These are phyloP conservation scores for Suhomyces sp. DNA, from an alignment of 805 yeast species.

Conservation along the genomic window DNA sequence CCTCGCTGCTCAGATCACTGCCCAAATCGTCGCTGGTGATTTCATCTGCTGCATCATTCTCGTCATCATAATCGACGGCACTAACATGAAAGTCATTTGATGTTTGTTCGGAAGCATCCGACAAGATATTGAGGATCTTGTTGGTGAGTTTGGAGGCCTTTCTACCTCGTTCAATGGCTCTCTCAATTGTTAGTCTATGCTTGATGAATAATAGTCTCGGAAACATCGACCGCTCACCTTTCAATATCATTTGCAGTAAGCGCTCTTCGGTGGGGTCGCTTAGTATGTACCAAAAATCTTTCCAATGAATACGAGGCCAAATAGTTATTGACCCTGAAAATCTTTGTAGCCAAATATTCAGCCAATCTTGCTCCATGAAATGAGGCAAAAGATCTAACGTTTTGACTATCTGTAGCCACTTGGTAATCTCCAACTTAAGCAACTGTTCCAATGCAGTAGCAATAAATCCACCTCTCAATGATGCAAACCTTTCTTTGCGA, in stretches of 20 bases:
- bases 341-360: constrained; percentile 67
- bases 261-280: constrained; percentile 65
- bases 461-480: constrained; percentile 72
- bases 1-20: constrained; percentile 4
- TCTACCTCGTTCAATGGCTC: constrained; percentile 56
- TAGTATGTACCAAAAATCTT: constrained; percentile 61
- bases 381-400: constrained; percentile 66
- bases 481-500: constrained; percentile 29
- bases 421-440: constrained; percentile 68
- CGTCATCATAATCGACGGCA: constrained; percentile 10
- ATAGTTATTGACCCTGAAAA: constrained; percentile 75
- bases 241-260: constrained; percentile 51
- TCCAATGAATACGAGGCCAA: constrained; percentile 63
- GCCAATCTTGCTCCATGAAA: constrained; percentile 75
- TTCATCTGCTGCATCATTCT: constrained; percentile 2
- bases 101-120: constrained; percentile 1
- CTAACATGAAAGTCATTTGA: constrained; percentile 7
- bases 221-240: constrained; percentile 63
- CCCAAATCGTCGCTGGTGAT: constrained; percentile 5
- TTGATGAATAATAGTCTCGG: constrained; percentile 65
- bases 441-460: constrained; percentile 70
- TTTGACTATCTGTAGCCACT: constrained; percentile 69
- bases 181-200: constrained; percentile 63
- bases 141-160: constrained; percentile 18
- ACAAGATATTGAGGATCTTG: constrained; percentile 12